These are phyloP conservation scores for Grosmannia serpens DNA, from an alignment of 2,329 filamentous ascomycete species.

Conservation along the genomic window DNA sequence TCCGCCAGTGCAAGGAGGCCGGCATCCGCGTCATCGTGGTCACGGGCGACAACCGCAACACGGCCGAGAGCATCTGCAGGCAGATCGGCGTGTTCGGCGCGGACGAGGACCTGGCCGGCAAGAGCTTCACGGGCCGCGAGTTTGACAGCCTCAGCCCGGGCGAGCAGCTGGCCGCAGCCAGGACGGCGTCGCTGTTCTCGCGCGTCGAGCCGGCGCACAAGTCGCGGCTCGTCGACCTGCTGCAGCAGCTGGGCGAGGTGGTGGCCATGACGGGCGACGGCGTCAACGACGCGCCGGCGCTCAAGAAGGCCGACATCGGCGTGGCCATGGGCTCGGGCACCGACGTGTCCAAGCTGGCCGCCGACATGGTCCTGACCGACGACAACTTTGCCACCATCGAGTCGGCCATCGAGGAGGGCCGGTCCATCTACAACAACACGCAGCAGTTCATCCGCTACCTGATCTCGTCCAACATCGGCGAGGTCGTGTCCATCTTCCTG, in stretches of 20 bases:
- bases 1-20: constrained; percentile 79
- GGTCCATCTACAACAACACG: constrained; percentile 99
- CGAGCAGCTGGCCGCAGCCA: constrained; percentile 75
- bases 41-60: constrained; percentile 96
- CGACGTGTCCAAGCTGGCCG: constrained; percentile 89
- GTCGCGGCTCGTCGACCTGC: constrained; percentile 91
- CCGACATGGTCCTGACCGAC: constrained; percentile 97
- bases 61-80: constrained; percentile 92
- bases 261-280: constrained; percentile 99
- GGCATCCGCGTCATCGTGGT: constrained; percentile 97
- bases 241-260: constrained; percentile 85
- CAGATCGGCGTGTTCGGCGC: constrained; percentile 84
- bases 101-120: constrained; percentile 71
- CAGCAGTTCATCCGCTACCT: constrained; percentile 99
- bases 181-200: constrained; percentile 83
- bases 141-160: constrained; percentile 74
- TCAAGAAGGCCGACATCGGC: constrained; percentile 98
- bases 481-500: constrained; percentile 97
- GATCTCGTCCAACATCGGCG: constrained; percentile 97
- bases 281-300: constrained; percentile 92
- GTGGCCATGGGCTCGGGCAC: constrained; percentile 98
- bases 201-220: constrained; percentile 94
- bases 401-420: constrained; percentile 88
- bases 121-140: constrained; percentile 90
- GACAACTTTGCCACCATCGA: constrained; percentile 99